Conservation (phyloP, 371 early-diverging fungal genomes). For the Haplosporangium sp. region DNA sequence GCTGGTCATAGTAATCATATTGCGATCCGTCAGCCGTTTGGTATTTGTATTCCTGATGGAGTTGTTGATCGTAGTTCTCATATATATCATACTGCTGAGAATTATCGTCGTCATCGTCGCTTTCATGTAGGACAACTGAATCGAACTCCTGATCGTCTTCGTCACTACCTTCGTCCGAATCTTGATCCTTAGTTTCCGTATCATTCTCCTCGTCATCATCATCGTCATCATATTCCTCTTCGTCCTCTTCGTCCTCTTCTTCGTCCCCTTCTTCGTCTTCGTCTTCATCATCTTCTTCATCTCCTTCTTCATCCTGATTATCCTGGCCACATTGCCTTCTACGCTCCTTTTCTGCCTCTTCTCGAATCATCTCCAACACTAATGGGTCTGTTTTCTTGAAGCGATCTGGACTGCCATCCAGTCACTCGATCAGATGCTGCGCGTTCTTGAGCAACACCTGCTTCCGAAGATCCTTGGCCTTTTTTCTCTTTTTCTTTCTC, state of each 20-base stretch:
- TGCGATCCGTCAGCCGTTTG: too few species aligned
- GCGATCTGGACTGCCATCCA: slow-evolving; percentile 20
- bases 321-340: slow-evolving; percentile 1
- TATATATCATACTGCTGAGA: too few species aligned
- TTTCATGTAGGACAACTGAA: too few species aligned
- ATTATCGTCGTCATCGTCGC: too few species aligned
- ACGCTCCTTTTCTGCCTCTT: slow-evolving; percentile 15
- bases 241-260: not conserved
- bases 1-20: too few species aligned
- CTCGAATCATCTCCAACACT: slow-evolving; percentile 11
- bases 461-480: slow-evolving; percentile 50
- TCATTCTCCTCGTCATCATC: not conserved
- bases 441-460: slow-evolving; percentile 53
- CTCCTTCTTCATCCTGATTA: not conserved
- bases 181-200: not conserved
- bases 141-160: too few species aligned
- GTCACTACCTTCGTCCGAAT: too few species aligned
- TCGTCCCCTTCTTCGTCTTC: slow-evolving; percentile 5
- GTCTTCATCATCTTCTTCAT: not conserved
- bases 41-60: too few species aligned
- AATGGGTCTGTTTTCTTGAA: slow-evolving; percentile 2
- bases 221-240: not conserved
- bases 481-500: slow-evolving; percentile 43
- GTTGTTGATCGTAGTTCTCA: too few species aligned
- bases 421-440: slow-evolving; percentile 40